Evolutionary conservation across 208 protist species (phyloP), one percentile per base, ranked within the genome.

Genomic region (Crithidia mellificae): DNA sequence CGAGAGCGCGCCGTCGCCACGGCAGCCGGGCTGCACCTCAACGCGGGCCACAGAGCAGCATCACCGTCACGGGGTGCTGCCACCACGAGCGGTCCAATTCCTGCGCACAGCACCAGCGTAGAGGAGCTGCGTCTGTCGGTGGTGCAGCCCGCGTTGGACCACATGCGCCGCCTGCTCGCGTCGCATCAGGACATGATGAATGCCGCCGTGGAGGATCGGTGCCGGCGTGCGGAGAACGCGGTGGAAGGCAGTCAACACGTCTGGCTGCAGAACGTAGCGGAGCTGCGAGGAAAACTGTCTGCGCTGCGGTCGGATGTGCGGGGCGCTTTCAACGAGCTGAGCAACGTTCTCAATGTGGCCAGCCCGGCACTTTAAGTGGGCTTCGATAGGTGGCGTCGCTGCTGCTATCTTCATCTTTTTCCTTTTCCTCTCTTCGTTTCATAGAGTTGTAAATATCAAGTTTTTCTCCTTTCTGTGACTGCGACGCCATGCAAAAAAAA

Each of bases 131-230:
- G 70, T 20, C 46, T 65, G 27, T 78, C 90, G 24, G 62, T 90
- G 24, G 70, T 88, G 69, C 72, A 86, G 58, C 82, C 86, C 19
- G 70, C 84, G 19, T 52, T 87, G 44, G 85, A 87, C 49, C 87
- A 95, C 59, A 75, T 95, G 56, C 83, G 78, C 6, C 86, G 87
- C 6, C 68, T 95, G 27, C 78, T 95, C 38, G 78, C 67, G 14
- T 67, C 84, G 8, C 87, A 95, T 53, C 85, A 95, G 55, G 77
- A 83, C 30, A 78, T 95, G 78, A 56, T 95, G 52, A 64, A 85
- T 34, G 74, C 83, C 12, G 39, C 78, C 2, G 85, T 92, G 50
- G 83, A 95, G 64, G 76, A 77, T 61, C 82, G 90, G n/a, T 91
- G 85, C 57, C 67, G 53, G 14, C 69, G 75, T 43, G 76, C 81